phyloP scores from a whole-genome alignment of 768 basidiomycete genomes.

The Mycena vulgaris region DNA sequence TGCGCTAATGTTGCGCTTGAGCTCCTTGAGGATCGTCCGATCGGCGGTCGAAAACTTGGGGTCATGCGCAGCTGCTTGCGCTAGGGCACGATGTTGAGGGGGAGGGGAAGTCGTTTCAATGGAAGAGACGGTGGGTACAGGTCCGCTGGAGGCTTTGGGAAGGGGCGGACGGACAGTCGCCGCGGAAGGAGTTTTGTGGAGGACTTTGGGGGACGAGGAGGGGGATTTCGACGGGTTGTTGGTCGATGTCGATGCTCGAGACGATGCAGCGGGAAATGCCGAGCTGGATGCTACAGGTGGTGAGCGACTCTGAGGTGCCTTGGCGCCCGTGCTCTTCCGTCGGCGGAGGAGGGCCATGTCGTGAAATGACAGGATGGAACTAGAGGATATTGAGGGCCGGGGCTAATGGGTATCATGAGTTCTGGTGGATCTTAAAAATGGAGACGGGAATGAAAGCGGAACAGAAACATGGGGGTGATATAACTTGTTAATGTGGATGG shows the following conservation, averaged over 20 bases:
- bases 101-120: constrained; percentile 22
- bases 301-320: constrained; percentile 37
- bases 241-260: constrained; percentile 25
- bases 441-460: constrained; percentile 7
- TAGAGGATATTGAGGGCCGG: constrained; percentile 24
- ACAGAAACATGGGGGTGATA: constrained; percentile 1
- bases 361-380: constrained; percentile 27
- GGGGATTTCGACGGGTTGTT: constrained; percentile 23
- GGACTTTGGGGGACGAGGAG: constrained; percentile 29
- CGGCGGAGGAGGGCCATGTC: constrained; percentile 47
- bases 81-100: constrained; percentile 20
- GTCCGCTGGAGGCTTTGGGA: constrained; percentile 30
- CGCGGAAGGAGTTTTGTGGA: constrained; percentile 29
- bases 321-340: constrained; percentile 53
- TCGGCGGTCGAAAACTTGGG: constrained; percentile 73
- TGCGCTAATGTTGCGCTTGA: constrained; percentile 66
- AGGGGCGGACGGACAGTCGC: constrained; percentile 31
- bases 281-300: constrained; percentile 14
- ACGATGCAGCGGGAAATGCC: not conserved
- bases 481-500: not conserved
- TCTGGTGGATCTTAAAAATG: not conserved
- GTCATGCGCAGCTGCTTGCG: constrained; percentile 33
- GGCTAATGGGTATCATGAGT: constrained; percentile 28
- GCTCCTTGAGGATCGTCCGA: constrained; percentile 71
- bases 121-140: constrained; percentile 26